Percentiles rank a stretch among this genome's conserved stretches.
Evolutionary conservation across 1,284 basidiomycete genomes (phyloP).

Genomic region (Lentinula novae-zelandiae): DNA sequence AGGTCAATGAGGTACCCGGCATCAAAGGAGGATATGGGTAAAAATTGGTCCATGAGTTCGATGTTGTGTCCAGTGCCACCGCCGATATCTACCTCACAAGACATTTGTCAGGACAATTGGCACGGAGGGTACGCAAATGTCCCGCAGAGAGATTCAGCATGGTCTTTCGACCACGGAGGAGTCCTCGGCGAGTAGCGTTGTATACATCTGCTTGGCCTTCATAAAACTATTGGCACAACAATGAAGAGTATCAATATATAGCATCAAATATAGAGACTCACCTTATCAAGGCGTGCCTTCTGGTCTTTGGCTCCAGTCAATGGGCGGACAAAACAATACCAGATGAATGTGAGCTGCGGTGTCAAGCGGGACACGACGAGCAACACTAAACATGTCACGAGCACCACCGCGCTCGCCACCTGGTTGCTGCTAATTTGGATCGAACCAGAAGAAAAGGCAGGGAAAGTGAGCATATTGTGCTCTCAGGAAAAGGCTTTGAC

Average conservation of each 20-base stretch:
- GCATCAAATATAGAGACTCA: slow-evolving; percentile 12
- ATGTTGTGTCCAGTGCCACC: slow-evolving; percentile 85
- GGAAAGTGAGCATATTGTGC: background rate
- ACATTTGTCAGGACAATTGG: slow-evolving; percentile 37
- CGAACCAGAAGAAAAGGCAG: background rate
- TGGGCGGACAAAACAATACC: slow-evolving; percentile 45
- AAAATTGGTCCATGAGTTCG: slow-evolving; percentile 75
- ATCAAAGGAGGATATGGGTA: slow-evolving; percentile 63
- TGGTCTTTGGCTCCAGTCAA: slow-evolving; percentile 28
- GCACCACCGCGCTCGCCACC: background rate
- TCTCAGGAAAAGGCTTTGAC: background rate
- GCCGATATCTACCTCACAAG: slow-evolving; percentile 80
- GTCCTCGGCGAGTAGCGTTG: slow-evolving; percentile 55
- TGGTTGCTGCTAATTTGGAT: background rate
- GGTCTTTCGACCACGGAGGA: slow-evolving; percentile 68
- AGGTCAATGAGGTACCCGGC: slow-evolving; percentile 76
- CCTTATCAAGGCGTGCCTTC: slow-evolving; percentile 40
- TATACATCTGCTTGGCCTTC: slow-evolving; percentile 69
- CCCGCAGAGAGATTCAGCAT: slow-evolving; percentile 72
- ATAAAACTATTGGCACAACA: slow-evolving; percentile 46
- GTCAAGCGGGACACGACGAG: slow-evolving; percentile 10
- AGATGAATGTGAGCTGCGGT: slow-evolving; percentile 41
- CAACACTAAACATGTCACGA: slow-evolving; percentile 5
- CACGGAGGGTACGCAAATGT: slow-evolving; percentile 54
- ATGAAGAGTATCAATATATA: background rate